These are phyloP conservation scores for Puccinia hordei DNA, from an alignment of 1,284 basidiomycete genomes.

Conservation along the genomic window DNA sequence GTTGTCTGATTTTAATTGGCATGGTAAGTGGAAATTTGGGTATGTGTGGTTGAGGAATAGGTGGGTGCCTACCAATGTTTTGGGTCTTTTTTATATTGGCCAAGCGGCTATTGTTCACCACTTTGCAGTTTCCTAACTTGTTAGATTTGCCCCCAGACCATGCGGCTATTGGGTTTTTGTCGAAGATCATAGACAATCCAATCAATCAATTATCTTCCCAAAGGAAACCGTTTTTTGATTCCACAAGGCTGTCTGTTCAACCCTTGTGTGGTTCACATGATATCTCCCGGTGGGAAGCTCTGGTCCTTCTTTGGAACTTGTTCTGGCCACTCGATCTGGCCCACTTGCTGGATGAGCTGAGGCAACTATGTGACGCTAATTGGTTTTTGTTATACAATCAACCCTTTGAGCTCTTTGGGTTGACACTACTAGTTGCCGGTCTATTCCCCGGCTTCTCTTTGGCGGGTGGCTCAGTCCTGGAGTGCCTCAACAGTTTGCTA, in stretches of 20 bases:
- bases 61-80: no score
- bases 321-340: constrained; percentile 26
- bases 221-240: constrained; percentile 5
- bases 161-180: constrained; percentile 43
- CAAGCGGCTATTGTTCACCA: no score
- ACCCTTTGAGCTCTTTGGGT: no score
- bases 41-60: no score
- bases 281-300: constrained; percentile 39
- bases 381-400: constrained; percentile 23
- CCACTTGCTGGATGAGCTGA: constrained; percentile 5
- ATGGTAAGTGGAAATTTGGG: no score
- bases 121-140: constrained; percentile 5
- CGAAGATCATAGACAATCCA: constrained; percentile 36
- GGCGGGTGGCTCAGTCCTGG: no score
- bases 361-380: background rate
- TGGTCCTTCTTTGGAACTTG: constrained; percentile 41
- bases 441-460: no score
- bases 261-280: constrained; percentile 20
- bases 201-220: background rate
- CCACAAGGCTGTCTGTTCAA: background rate
- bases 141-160: constrained; percentile 28
- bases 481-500: no score
- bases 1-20: no score
- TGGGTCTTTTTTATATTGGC: no score
- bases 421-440: no score